Conservation (phyloP, 129 eudicot genomes). For the Artemisia argyi region DNA sequence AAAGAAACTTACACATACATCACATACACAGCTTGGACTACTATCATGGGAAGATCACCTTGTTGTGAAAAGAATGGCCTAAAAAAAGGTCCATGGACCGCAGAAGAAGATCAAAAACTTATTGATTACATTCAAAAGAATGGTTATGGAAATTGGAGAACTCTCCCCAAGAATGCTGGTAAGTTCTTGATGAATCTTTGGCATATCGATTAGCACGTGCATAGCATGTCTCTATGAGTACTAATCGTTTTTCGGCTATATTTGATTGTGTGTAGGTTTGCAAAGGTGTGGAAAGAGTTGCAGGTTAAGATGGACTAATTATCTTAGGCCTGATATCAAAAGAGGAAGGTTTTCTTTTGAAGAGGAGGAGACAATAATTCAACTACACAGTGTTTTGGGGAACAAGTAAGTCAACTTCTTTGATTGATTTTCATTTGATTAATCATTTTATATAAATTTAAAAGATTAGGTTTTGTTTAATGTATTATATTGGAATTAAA, state of each 20-base stretch:
- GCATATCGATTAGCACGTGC: neutral
- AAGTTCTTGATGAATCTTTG: conserved; percentile 3
- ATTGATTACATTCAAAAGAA: conserved; percentile 66
- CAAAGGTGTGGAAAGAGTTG: conserved; percentile 95
- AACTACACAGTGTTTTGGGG: conserved; percentile 78
- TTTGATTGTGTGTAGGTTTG: conserved; percentile 46
- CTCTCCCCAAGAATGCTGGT: conserved; percentile 94
- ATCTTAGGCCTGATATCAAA: conserved; percentile 82
- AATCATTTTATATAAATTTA: conserved; percentile 1
- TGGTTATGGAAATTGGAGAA: conserved; percentile 92
- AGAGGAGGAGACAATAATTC: conserved; percentile 85
- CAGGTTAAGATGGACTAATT: conserved; percentile 88
- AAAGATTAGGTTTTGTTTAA: neutral
- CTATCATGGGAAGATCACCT: conserved; percentile 85
- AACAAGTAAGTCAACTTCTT: conserved; percentile 65
- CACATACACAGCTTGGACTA: conserved; percentile 4
- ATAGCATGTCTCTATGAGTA: neutral
- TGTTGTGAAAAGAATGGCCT: conserved; percentile 85
- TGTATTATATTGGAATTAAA: neutral
- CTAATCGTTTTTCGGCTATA: neutral
- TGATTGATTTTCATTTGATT: conserved; percentile 2
- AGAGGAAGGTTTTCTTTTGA: conserved; percentile 82
- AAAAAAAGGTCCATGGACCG: conserved; percentile 90
- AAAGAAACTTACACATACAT: neutral
- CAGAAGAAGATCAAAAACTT: conserved; percentile 88